Base-by-base conservation (phyloP, 306 rosid species). In the Fagus sylvatica region DNA sequence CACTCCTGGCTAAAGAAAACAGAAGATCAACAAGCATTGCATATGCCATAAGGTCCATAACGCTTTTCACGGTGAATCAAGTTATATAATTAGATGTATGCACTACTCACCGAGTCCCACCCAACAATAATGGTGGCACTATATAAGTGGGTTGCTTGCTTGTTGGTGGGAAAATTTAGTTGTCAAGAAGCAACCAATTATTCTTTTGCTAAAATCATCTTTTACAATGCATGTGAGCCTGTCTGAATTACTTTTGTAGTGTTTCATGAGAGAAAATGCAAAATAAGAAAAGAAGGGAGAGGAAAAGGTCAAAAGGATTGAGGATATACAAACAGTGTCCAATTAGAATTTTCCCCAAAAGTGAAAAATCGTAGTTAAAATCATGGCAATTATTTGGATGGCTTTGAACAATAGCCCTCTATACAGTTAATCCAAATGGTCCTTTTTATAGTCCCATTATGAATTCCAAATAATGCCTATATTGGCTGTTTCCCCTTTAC, bases 1-100 rank as follows among this genome's bases (percentile, higher is more conserved):
- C 9, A 46, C 13, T 46, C 51, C 15, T 46, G 4, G 51, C 51
- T 13, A 13, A 46, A 46, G 11, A 46, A 22, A 22, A 22, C 28
- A 22, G 65, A 37, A 15, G 30, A 10, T 36, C 48, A 36, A 40
- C 60, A 59, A 60, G 19, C 62, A 56, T 3, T 62, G 71, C 49
- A 62, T 57, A 48, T 46, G 72, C 68, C 46, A 75, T 46, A 62
- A 75, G 32, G 34, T 62, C 68, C 46, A 75, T 46, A 62, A 75
- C 43, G 34, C 72, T 43, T 10, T 62, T 32, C 36, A 7, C 34
- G 67, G 55, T 53, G 43, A 54, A 54, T n/a, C 7, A 28, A 56
- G 62, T 56, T 22, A 46, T 8, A 46, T 46, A 10, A 13, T 46
- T 46, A 46, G 51, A 46, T 22, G 28, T 22, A 22, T 22, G 28